Base-by-base conservation (phyloP, 176 grass and related monocot genomes). In the Carex pumila region DNA sequence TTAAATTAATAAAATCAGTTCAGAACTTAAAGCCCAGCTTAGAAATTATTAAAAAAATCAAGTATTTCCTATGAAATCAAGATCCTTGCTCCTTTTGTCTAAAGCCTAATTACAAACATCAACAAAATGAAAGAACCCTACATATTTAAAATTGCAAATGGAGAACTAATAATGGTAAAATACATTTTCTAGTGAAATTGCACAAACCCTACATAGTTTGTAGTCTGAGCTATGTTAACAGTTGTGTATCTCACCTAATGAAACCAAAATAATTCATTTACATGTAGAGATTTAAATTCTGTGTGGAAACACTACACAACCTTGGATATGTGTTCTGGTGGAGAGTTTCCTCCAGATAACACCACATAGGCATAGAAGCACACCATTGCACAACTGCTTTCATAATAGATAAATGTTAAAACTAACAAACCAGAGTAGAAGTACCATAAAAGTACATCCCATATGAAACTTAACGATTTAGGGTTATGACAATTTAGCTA, bases 321-420 rank as follows among this genome's bases (percentile, higher is more conserved):
- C 57, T 62, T 61, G 31, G 62, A 62, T 71, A 12, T 0, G 6
- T 36, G 1, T 39, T 6, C 32, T 69, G 80, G 80, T 32, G 80
- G 80, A 31, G 80, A 43, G 15, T 83, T 83, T 83, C 80, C 80
- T 54, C 80, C 80, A 22, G 80, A 83, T 54, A 83, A 65, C 62
- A 83, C n/a, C 41, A 83, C 80, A 52, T 83, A 83, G 7, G 59
- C 15, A 65, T 52, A 65, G 47, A 83, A 52, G 37, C 60, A 83
- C 60, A 83, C 39, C 61, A 83, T 83, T 31, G 80, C 80, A n/a
- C 43, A 62, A 65, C 80, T 83, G 80, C 50, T 65, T 54, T 68
- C 60, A 64, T 7, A 55, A 50, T 56, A 9, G 56, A 32, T 34
- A 77, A 77, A 55, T 55, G 50, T 77, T 18, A 77, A 32, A 56